Conservation (phyloP, 1,139 yeast genomes). For the Taphrina pruni region DNA sequence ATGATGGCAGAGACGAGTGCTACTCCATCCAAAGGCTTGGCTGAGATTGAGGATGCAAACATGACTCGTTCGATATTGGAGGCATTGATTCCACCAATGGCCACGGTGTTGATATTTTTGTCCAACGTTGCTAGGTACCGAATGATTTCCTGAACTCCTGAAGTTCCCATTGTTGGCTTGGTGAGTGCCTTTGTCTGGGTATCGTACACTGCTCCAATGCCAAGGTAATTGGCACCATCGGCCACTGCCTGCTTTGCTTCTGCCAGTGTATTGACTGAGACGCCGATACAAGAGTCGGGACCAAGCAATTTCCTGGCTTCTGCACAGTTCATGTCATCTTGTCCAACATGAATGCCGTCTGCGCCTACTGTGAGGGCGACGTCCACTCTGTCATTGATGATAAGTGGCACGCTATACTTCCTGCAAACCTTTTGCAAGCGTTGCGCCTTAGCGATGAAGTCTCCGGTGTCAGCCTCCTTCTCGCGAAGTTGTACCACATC, state of each 20-base stretch:
- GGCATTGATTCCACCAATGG: constrained; percentile 85
- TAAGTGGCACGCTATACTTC: constrained; percentile 68
- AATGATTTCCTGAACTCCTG: constrained; percentile 66
- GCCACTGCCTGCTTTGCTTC: constrained; percentile 66
- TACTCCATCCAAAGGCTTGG: constrained; percentile 69
- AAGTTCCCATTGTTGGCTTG: constrained; percentile 66
- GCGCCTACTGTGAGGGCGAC: constrained; percentile 89
- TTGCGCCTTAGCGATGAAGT: constrained; percentile 67
- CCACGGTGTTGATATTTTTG: constrained; percentile 59
- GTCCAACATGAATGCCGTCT: constrained; percentile 94
- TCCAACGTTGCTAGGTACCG: constrained; percentile 47
- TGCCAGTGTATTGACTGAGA: constrained; percentile 66
- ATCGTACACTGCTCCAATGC: constrained; percentile 80
- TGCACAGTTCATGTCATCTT: constrained; percentile 74
- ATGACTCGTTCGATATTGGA: constrained; percentile 65
- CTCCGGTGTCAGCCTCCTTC: constrained; percentile 71
- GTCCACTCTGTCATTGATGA: constrained; percentile 87
- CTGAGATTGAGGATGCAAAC: constrained; percentile 59
- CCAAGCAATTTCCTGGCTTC: constrained; percentile 71
- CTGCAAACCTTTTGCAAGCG: constrained; percentile 67
- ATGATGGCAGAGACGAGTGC: constrained; percentile 88
- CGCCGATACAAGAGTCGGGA: constrained; percentile 75
- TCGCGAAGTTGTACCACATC: constrained; percentile 86
- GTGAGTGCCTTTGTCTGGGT: constrained; percentile 72
- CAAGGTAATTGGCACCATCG: constrained; percentile 77